Evolutionary conservation across 164 flowering plant species (phyloP).

Genomic region (Vitis amurensis): DNA sequence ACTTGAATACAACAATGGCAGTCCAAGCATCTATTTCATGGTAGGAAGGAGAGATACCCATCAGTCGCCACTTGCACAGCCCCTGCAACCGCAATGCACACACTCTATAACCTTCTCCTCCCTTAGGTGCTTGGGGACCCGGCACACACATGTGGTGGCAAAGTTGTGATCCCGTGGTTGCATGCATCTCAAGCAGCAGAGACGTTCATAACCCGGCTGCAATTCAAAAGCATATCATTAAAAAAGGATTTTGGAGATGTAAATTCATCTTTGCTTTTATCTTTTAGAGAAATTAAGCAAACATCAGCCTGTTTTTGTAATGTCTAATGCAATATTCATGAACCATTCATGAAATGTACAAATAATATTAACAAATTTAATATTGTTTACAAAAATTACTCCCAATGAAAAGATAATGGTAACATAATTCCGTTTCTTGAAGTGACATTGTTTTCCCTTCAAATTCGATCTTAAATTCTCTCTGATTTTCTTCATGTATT

Average conservation of each 20-base stretch:
- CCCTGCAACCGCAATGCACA: slow-evolving; percentile 88
- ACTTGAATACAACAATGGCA: too few species aligned
- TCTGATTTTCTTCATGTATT: not conserved
- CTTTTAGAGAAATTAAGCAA: not conserved
- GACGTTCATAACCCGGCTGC: slow-evolving; percentile 96
- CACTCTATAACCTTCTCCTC: slow-evolving; percentile 93
- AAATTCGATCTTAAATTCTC: not conserved
- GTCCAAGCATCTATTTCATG: too few species aligned
- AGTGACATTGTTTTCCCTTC: not conserved
- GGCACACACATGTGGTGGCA: slow-evolving; percentile 84
- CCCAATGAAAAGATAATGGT: too few species aligned
- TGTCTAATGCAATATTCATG: too few species aligned
- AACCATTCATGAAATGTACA: too few species aligned
- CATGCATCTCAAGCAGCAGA: slow-evolving; percentile 90
- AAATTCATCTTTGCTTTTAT: not conserved
- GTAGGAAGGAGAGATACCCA: slow-evolving; percentile 6
- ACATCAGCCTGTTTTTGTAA: not conserved
- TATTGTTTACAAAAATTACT: too few species aligned
- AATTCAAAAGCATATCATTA: slow-evolving; percentile 11
- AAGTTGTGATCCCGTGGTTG: slow-evolving; percentile 95
- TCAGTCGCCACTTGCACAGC: slow-evolving; percentile 90
- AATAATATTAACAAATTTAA: too few species aligned
- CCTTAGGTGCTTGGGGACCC: slow-evolving; percentile 90
- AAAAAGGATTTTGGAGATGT: not conserved
- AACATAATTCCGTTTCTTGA: not conserved